Evolutionary conservation across 2,329 filamentous ascomycete genomes (phyloP), one percentile per base, ranked within the genome.

Genomic region (Plectosphaerella cucumerina): DNA sequence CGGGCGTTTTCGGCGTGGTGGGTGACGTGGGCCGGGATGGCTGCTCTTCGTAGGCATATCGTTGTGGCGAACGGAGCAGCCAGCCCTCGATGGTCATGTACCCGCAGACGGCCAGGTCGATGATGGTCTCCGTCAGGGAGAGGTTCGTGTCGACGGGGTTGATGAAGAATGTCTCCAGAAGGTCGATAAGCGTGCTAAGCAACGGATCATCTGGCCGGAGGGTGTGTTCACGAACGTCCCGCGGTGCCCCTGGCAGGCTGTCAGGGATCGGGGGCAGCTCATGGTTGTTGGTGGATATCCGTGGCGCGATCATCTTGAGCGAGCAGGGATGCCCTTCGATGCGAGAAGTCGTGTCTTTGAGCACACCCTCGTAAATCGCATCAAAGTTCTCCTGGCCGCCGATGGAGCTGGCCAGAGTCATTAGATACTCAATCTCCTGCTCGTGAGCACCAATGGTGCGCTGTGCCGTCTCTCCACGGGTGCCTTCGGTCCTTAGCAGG

Each of bases 111-210:
- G 89, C 89, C 39, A 99, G 75, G 57, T 90, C 87, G 23, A 95
- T 81, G 42, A 97, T 76, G 1, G 88, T 81, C 60, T 95, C 89
- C 0, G 93, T 97, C 2, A 97, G 76, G 0, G 87, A 88, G 4
- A 99, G 73, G 59, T 99, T 99, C 3, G 89, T 92, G 59, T 97
- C 90, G 3, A 97, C 85, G 3, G 90, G 86, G 60, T 99, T 99
- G 5, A 89, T 80, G 59, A 97, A 90, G 62, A 97, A 99, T 0
- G 79, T 85, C 43, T 86, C 80, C 11, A 99, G 69, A 8, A 93
- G 77, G 42, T 87, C 85, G 10, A 88, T 71, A 2, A 89, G 73
- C 9, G 88, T 82, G 64, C 81, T 82, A 44, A 85, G 75, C 34
- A 85, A 77, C 42, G 78, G 84, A 57, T 85, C 85, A 50, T 82